A percentile compares a stretch with the other conserved stretches of the same genome.
These are phyloP conservation scores for Lipomyces mesembrius DNA, from an alignment of 805 yeast species.

Conservation along the genomic window DNA sequence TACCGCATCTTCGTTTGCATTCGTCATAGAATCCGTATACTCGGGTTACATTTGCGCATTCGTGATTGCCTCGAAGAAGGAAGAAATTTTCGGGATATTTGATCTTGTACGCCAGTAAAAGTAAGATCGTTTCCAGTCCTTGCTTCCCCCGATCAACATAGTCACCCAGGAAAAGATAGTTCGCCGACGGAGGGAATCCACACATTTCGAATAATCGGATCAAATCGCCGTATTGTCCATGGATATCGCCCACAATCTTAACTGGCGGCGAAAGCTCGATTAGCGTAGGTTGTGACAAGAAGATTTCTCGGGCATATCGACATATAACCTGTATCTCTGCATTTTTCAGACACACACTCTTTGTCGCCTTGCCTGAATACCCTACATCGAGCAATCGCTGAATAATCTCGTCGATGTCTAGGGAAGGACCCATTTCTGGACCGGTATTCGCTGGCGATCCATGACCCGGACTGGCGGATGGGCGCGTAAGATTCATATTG, in stretches of 20 bases:
- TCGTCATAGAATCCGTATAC: constrained; percentile 98
- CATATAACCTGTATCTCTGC: constrained; percentile 89
- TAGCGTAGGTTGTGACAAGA: constrained; percentile 86
- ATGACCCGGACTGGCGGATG: background rate
- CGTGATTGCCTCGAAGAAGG: constrained; percentile 92
- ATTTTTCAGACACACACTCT: constrained; percentile 83
- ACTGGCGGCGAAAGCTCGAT: constrained; percentile 86
- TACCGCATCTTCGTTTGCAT: constrained; percentile 89
- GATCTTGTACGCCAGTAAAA: constrained; percentile 88
- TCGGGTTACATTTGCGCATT: constrained; percentile 94
- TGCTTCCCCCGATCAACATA: constrained; percentile 98
- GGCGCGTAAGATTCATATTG: background rate
- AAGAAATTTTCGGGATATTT: constrained; percentile 97
- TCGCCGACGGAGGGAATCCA: constrained; percentile 95
- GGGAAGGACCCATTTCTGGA: constrained; percentile 24
- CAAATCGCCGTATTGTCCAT: constrained; percentile 93
- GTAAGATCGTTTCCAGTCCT: constrained; percentile 85
- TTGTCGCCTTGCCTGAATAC: constrained; percentile 90
- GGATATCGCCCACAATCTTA: constrained; percentile 91
- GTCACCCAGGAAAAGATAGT: constrained; percentile 91
- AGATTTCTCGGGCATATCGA: constrained; percentile 83
- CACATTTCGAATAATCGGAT: constrained; percentile 90
- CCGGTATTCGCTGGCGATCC: constrained; percentile 3
- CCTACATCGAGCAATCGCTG: constrained; percentile 95
- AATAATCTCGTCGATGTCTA: constrained; percentile 83